These are phyloP conservation scores for Diospyros lotus DNA, from an alignment of 148 eudicot genomes.

Conservation along the genomic window DNA sequence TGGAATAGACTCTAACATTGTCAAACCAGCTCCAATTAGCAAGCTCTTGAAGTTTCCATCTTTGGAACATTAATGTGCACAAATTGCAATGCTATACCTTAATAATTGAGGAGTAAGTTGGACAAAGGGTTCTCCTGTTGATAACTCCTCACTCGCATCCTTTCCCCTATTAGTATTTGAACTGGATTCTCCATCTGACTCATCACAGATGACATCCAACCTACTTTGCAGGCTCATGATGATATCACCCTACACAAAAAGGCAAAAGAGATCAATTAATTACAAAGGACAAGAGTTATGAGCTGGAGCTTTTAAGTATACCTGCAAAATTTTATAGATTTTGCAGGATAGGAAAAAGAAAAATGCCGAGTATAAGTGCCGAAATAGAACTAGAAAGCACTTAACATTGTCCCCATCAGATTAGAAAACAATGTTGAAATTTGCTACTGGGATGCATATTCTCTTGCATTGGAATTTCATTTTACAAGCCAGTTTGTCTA, in stretches of 20 bases:
- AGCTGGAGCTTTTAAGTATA: neutral
- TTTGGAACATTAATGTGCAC: neutral
- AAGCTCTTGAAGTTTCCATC: neutral
- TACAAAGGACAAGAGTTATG: neutral
- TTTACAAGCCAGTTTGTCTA: neutral
- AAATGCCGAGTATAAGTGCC: neutral
- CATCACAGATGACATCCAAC: slow-evolving; percentile 79
- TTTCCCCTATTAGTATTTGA: slow-evolving; percentile 26
- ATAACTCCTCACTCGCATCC: slow-evolving; percentile 29
- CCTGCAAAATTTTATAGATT: neutral
- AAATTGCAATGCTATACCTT: slow-evolving; percentile 42
- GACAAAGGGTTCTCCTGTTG: slow-evolving; percentile 30
- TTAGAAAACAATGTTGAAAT: neutral
- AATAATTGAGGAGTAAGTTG: slow-evolving; percentile 43
- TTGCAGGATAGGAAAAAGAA: neutral
- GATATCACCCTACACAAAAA: slow-evolving; percentile 70
- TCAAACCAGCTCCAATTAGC: neutral
- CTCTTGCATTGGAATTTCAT: neutral
- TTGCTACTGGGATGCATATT: neutral
- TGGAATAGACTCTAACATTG: neutral
- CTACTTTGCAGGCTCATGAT: slow-evolving; percentile 63
- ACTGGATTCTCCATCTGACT: slow-evolving; percentile 51
- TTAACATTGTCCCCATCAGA: neutral
- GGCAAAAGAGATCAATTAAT: neutral
- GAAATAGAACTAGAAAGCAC: neutral